These are phyloP conservation scores for Acanthamoeba lugdunensis DNA, from an alignment of 208 protist species.

Conservation along the genomic window DNA sequence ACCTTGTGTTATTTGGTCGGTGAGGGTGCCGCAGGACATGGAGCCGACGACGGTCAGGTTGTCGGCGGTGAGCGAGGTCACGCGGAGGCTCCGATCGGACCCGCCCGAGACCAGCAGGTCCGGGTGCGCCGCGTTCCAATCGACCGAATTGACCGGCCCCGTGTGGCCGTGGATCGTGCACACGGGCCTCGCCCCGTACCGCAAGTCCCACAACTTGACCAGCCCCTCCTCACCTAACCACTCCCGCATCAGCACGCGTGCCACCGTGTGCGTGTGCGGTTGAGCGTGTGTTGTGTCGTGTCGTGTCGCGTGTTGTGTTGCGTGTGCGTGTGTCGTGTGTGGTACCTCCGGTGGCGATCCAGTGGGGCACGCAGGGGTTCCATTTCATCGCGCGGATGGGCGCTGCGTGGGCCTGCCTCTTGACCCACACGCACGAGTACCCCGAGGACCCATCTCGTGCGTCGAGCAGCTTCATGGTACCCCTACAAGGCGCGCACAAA, in stretches of 20 bases:
- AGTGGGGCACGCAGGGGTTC: constrained; percentile 26
- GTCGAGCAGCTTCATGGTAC: constrained; percentile 1
- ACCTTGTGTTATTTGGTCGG: neutral
- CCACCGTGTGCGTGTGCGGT: too few relatives aligned
- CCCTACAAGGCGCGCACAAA: neutral
- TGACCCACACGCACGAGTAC: neutral
- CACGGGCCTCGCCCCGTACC: neutral
- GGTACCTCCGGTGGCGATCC: constrained; percentile 2
- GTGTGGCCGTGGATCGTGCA: constrained; percentile 9
- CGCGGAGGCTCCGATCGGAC: neutral
- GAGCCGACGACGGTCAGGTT: neutral
- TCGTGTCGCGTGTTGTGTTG: too few relatives aligned
- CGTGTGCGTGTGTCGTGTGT: too few relatives aligned
- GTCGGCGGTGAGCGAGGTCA: neutral
- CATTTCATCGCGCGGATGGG: constrained; percentile 40
- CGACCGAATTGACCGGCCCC: constrained; percentile 20
- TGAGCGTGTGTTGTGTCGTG: too few relatives aligned
- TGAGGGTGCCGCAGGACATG: neutral
- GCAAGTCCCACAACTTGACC: constrained; percentile 18
- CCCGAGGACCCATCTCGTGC: neutral
- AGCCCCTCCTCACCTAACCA: neutral
- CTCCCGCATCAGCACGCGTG: too few relatives aligned
- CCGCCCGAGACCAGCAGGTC: constrained; percentile 36
- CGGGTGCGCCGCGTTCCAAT: constrained; percentile 7
- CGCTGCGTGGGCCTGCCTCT: neutral